Base-by-base conservation (phyloP, 2,329 filamentous ascomycete genomes). In the Pseudopyricularia cyperi region DNA sequence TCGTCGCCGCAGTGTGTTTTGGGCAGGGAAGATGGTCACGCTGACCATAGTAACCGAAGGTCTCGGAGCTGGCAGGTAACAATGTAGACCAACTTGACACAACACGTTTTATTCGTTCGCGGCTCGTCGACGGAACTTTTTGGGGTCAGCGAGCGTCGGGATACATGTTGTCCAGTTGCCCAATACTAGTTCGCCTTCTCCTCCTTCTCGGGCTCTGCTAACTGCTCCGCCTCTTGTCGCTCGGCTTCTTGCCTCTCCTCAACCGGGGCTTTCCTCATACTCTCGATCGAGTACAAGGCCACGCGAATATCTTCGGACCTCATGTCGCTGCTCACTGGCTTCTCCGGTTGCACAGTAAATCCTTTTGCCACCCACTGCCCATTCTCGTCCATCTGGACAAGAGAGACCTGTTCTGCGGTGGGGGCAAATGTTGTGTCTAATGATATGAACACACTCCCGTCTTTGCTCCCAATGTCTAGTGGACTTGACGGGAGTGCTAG, bases 401-500 rank as follows among this genome's bases (percentile, higher is more conserved):
- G 24, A 22, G 24, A 51, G 17, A 22, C n/a, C 3, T 37, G 24
- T 15, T 17, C 34, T 19, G 35, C 15, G 15, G 17, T 51, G 9
- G 15, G 28, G n/a, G 32, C 24, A 33, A 19, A 42, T 28, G 30
- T 52, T 1, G 66, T 59, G 52, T 77, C 71, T 34, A 73, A 56
- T 14, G 71, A 65, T 6, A 69, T 65, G 37, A 72, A 55, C 33
- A 76, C 52, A 3, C 57, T 32, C 37, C 30, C 50, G 15, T 46
- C 53, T 7, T 57, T 54, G 32, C 53, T 52, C 14, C 65, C 60
- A 11, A 75, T 60, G 60, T 82, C 77, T 4, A 91, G 74, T 1
- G 82, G 76, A 59, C 87, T 89, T 7, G 84, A 84, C 2, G 73
- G 70, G 4, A 88, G 64, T 37, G 70, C 64, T 51, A 88, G 60